phyloP scores from a whole-genome alignment of 768 basidiomycete genomes.

The Suillus brevipes region DNA sequence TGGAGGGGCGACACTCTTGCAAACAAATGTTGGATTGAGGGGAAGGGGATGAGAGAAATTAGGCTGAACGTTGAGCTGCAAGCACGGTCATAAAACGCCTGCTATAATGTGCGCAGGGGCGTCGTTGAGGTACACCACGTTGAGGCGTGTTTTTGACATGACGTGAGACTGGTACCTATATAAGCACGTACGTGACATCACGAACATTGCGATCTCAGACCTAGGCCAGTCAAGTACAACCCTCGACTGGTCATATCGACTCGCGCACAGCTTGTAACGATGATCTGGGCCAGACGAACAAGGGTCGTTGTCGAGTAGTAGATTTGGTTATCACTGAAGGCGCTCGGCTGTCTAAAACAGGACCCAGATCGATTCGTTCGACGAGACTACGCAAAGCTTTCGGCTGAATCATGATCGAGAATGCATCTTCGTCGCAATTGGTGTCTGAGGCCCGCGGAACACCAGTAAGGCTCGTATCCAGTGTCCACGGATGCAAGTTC shows the following conservation, averaged over 20 bases:
- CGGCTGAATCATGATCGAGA: too few relatives aligned
- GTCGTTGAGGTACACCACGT: background rate
- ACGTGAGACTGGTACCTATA: background rate
- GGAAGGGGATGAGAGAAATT: constrained; percentile 12
- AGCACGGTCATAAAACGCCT: constrained; percentile 16
- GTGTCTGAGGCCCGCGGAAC: too few relatives aligned
- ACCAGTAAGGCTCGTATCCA: too few relatives aligned
- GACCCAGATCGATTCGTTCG: background rate
- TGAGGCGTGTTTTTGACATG: background rate
- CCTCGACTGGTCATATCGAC: background rate
- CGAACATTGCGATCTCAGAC: background rate
- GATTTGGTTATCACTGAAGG: background rate
- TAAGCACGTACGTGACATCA: background rate
- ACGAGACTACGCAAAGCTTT: too few relatives aligned
- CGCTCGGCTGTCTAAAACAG: background rate
- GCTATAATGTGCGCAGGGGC: constrained; percentile 19
- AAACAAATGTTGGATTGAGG: constrained; percentile 7
- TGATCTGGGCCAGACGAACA: background rate
- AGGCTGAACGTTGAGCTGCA: constrained; percentile 9
- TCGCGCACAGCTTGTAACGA: background rate
- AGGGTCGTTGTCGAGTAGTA: background rate
- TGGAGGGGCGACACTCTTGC: constrained; percentile 16
- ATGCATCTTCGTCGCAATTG: too few relatives aligned
- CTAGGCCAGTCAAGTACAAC: background rate
- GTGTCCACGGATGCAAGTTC: too few relatives aligned